phyloP scores from a whole-genome alignment of 2,329 filamentous ascomycete genomes.

The Penicillium sp. region DNA sequence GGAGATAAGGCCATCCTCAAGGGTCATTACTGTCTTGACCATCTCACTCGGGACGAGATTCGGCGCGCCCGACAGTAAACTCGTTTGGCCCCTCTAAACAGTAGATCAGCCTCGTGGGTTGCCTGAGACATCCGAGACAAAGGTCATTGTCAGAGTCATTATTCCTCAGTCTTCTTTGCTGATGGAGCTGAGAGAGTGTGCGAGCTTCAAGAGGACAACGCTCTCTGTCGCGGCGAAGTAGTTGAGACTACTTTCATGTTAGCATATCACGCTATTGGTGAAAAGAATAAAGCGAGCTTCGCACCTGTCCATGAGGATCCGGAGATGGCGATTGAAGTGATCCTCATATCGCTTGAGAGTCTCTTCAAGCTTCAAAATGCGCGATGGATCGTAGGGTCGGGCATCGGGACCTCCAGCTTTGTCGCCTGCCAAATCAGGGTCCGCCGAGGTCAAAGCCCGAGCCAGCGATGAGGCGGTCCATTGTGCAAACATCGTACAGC shows the following conservation, averaged over 20 bases:
- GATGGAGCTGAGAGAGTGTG: conserved; percentile 46
- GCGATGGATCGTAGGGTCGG: conserved; percentile 58
- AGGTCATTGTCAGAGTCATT: conserved; percentile 2
- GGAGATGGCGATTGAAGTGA: conserved; percentile 88
- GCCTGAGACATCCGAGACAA: neutral
- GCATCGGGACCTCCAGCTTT: conserved; percentile 33
- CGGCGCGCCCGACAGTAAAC: neutral
- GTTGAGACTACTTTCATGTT: conserved; percentile 59
- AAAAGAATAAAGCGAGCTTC: conserved; percentile 1
- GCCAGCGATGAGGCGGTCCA: conserved; percentile 81
- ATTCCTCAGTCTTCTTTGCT: conserved; percentile 43
- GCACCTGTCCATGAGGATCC: conserved; percentile 84
- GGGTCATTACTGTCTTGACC: neutral
- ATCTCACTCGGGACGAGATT: neutral
- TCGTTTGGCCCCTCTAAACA: neutral
- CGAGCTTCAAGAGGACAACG: conserved; percentile 82
- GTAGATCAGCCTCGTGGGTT: neutral
- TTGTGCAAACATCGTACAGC: conserved; percentile 88
- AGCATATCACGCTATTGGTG: neutral
- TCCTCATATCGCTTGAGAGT: conserved; percentile 89
- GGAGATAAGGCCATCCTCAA: neutral
- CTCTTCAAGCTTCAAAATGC: conserved; percentile 77
- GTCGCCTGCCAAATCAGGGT: conserved; percentile 67
- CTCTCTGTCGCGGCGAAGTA: conserved; percentile 98
- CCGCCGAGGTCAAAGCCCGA: conserved; percentile 78